Evolutionary conservation across 2,329 filamentous ascomycete species (phyloP), one percentile per base, ranked within the genome.

Genomic region (Phialophora chinensis): DNA sequence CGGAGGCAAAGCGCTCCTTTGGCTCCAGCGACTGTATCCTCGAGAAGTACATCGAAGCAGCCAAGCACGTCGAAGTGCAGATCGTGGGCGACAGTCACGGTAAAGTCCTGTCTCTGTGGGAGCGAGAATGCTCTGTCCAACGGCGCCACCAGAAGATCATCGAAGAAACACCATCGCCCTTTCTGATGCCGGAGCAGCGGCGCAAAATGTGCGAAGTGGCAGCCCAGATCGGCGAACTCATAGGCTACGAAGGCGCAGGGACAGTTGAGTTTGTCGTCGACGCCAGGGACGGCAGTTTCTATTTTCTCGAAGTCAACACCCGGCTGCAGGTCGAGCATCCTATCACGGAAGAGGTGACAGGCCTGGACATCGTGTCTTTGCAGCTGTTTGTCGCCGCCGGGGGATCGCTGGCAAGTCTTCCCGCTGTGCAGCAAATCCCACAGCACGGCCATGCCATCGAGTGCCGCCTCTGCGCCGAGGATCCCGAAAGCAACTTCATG

Each of bases 41-140:
- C 0, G 81, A 83, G 65, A 76, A 79, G 4, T 82, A 79, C 23
- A 73, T 84, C 23, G 72, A 80, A 42, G 71, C 72, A 4, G 78
- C 77, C 7, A 77, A 80, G 10, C 83, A 86, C 59, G 76, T 86
- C 29, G 83, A 86, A 66, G 79, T 85, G 0, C 84, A 86, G 65
- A 78, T 86, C 2, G 55, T 85, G 2, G 83, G 83, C 2, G 79
- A 85, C 68, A 78, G 81, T 2, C 62, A 72, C 2, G 83, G 82
- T 0, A 72, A 74, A 3, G 79, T 81, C 0, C 70, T 80, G 14
- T 74, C 77, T 14, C 72, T 80, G 0, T 79, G 81, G 4, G 83
- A 85, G 58, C 75, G 84, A 8, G 84, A 85, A 44, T 86, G 84
- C 65, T 84, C 82, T 4, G 71, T 85, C 1, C 83, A 86, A 58